These are phyloP conservation scores for Termitomyces eurrhizus DNA, from an alignment of 768 basidiomycete genomes.

Conservation along the genomic window DNA sequence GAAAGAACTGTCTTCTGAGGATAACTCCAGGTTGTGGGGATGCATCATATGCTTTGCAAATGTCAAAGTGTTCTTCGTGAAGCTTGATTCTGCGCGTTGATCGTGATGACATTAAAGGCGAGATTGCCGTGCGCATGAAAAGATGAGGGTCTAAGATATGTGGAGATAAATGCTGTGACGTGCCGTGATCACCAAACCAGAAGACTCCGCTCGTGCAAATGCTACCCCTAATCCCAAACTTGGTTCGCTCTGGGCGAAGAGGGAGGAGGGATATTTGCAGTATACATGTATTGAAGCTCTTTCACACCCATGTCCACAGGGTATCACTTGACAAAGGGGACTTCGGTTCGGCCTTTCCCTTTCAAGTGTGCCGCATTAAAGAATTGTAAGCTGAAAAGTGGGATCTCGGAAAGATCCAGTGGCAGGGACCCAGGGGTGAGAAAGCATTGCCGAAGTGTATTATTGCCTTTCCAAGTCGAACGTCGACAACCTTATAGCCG, in stretches of 20 bases:
- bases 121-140: neutral
- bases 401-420: neutral
- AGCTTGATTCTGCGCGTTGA: neutral
- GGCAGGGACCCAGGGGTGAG: neutral
- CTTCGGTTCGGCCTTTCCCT: neutral
- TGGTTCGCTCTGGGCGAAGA: neutral
- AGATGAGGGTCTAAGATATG: neutral
- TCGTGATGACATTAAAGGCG: neutral
- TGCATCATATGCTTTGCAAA: neutral
- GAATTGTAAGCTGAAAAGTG: neutral
- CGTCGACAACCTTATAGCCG: slow-evolving; percentile 7
- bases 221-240: neutral
- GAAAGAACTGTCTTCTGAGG: neutral
- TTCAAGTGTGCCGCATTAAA: neutral
- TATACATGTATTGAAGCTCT: neutral
- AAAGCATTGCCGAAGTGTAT: slow-evolving; percentile 2
- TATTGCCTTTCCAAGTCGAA: slow-evolving; percentile 7
- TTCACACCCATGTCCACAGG: neutral
- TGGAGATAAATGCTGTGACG: neutral
- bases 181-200: neutral
- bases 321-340: neutral
- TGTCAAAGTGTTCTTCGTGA: neutral
- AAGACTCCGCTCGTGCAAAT: neutral
- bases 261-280: neutral
- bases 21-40: neutral